Base-by-base conservation (phyloP, 495 filamentous ascomycete species). In the Entonaema liquescens region DNA sequence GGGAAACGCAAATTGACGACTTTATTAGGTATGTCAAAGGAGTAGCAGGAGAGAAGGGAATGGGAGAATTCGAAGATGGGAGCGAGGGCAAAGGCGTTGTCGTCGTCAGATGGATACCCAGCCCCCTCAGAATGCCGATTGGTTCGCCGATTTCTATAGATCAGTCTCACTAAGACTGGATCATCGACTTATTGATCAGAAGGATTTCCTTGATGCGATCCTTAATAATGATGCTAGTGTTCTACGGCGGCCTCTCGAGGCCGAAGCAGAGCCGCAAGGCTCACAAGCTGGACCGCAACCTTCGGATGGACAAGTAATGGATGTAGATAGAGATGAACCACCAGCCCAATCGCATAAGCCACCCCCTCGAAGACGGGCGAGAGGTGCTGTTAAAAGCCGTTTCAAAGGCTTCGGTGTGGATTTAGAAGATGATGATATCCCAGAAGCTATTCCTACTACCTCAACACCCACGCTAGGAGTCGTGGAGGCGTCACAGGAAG, bases 121-220 rank as follows among this genome's bases (percentile, higher is more conserved):
- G 74, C 15, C 89, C 90, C 87, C 87, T 6, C 76, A 82, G 3
- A 82, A 86, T 56, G 84, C 86, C 57, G 84, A 89, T 3, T 97
- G 93, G 93, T 90, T 84, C 15, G 84, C 84, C 49, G 80, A 90
- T 21, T 86, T 97, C 69, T 82, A 87, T 62, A 87, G 85, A 25
- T 79, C 88, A 3, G 86, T 94, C 47, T 91, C 93, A 5, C 71
- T 88, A 28, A 83, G 84, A 49, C 86, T 94, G 15, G 91, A 93
- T 62, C 93, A 94, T 72, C 88, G 92, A 3, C 88, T 94, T 21
- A 89, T 98, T 53, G 90, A 94, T 61, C 95, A 98, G 77, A 93
- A 90, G 54, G 94, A 97, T 68, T 97, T 99, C 67, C 84, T 99
- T 8, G 93, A 97, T 79, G 92, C 92, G 3, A 97, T 99, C 53